Evolutionary conservation across 106 monocot genomes (phyloP).

Genomic region (Triglochin maritima): DNA sequence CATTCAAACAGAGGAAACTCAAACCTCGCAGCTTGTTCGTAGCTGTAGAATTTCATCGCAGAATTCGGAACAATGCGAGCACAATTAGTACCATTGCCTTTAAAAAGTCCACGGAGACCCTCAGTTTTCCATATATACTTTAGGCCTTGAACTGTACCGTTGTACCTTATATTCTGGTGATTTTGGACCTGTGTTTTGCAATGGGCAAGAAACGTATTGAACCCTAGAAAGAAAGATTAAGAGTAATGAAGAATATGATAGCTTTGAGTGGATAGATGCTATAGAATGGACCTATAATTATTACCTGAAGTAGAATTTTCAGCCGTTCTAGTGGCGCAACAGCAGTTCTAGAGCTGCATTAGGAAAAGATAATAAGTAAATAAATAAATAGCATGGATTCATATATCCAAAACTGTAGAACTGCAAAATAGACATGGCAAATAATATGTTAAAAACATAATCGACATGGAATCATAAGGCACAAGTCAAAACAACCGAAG

Average conservation of each 20-base stretch:
- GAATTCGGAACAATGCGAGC: constrained; percentile 35
- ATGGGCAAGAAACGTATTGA: constrained; percentile 1
- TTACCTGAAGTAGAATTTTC: constrained; percentile 80
- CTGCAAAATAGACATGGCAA: no score
- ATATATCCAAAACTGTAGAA: no score
- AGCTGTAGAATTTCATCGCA: constrained; percentile 30
- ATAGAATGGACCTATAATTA: no score
- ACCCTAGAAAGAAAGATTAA: background rate
- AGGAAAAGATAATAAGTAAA: no score
- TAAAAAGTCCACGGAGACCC: constrained; percentile 31
- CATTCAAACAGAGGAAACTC: no score
- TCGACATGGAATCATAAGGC: no score
- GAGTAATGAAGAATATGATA: background rate
- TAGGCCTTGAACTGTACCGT: constrained; percentile 28
- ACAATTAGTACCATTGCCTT: constrained; percentile 39
- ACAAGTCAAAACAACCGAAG: no score
- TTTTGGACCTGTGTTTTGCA: constrained; percentile 26
- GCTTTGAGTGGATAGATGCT: no score
- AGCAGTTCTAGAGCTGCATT: constrained; percentile 68
- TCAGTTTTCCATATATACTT: constrained; percentile 34
- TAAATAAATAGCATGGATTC: no score
- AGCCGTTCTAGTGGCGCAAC: constrained; percentile 78
- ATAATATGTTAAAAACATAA: no score
- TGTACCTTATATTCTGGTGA: constrained; percentile 31
- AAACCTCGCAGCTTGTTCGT: constrained; percentile 32